Evolutionary conservation across 306 rosid genomes (phyloP).

Genomic region (Dryas octopetala): DNA sequence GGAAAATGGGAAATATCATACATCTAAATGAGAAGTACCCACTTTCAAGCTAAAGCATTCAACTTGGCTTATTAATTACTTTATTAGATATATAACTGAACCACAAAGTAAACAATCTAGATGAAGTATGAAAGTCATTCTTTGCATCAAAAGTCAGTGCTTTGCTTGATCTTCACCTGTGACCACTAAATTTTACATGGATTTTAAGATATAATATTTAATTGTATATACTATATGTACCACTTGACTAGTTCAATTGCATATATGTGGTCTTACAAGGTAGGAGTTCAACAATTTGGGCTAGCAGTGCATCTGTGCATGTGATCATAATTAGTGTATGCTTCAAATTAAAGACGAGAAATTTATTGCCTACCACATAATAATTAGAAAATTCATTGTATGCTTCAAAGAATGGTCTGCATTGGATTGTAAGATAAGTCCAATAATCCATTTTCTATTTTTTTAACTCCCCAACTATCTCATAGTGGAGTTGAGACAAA

Average conservation of each 20-base stretch:
- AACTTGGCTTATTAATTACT: neutral
- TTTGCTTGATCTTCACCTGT: slow-evolving; percentile 11
- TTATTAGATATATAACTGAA: neutral
- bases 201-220: neutral
- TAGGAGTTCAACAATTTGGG: neutral
- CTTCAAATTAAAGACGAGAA: neutral
- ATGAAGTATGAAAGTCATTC: neutral
- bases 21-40: neutral
- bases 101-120: neutral
- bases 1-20: neutral
- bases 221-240: neutral
- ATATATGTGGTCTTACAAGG: neutral
- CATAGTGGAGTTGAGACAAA: neutral
- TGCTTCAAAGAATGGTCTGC: neutral
- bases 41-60: neutral
- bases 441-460: neutral
- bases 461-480: neutral
- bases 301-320: neutral
- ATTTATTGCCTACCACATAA: neutral
- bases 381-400: too few species aligned
- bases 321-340: neutral
- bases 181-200: too few species aligned
- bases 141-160: neutral
- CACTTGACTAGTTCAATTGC: neutral
- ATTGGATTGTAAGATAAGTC: neutral